Base-by-base conservation (phyloP, 2,329 filamentous ascomycete genomes). In the Ophiostoma populinum region DNA sequence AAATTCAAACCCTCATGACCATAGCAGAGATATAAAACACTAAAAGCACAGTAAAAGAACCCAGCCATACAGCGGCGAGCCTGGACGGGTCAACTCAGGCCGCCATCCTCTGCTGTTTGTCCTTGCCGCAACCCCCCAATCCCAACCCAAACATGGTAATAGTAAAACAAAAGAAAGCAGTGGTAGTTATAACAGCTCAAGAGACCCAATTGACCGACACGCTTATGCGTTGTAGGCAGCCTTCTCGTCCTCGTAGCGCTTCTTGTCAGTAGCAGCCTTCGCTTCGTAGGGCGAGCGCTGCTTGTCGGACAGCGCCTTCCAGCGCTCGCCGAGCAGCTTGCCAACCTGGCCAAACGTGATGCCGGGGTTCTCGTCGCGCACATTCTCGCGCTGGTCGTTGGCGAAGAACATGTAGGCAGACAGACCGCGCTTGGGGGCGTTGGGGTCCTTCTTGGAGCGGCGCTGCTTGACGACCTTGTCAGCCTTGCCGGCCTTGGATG, bases 381-480 rank as follows among this genome's bases (percentile, higher is more conserved):
- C 90, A 59, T 90, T 92, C 56, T 95, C 87, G 50, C 90, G 86
- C 65, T 94, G 83, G 64, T 95, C 90, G 55, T 95, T 95, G 74
- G 90, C 90, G 59, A 95, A 98, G 79, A 95, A 95, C 90, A 98
- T 98, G 75, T 98, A 98, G 45, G 90, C 90, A 36, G 90, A 95
- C 34, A 98, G 82, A 67, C 87, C 90, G 62, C 90, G 85, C 85
- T 95, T 98, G 58, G 90, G 90, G 42, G 86, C 87, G 63, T 94
- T 94, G 61, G 85, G 85, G 62, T 94, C 86, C 65, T 73, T 73
- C 67, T 72, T 72, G 52, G 46, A 49, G 42, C 66, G 62, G 52
- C 59, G 59, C 63, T 67, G 69, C 53, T 62, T 59, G 40, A 58
- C 60, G 52, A 59, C 59, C 63, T 67, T 69, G 53, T 62, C 59